A percentile compares a stretch with the other conserved stretches of the same genome.
phyloP scores from a whole-genome alignment of 2,329 filamentous ascomycete genomes.

The Aspergillus vadensis region DNA sequence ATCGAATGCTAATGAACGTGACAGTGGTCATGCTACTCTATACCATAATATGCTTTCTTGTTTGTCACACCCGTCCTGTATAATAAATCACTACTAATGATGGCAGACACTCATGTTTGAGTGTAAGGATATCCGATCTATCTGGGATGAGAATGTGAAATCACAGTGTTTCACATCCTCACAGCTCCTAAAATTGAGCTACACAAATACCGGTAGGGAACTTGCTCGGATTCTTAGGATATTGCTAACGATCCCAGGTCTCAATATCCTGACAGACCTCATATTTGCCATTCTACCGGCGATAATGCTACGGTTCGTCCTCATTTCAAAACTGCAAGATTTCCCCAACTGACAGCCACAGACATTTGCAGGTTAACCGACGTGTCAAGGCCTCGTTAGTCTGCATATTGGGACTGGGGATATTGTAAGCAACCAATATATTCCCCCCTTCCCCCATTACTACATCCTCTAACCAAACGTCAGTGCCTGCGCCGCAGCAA shows the following conservation, averaged over 20 bases:
- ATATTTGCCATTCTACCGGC: slow-evolving; percentile 45
- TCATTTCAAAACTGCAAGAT: no score
- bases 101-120: slow-evolving; percentile 51
- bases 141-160: slow-evolving; percentile 48
- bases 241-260: neutral
- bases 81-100: slow-evolving; percentile 30
- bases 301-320: slow-evolving; percentile 39
- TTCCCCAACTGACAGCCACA: neutral
- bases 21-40: slow-evolving; percentile 22
- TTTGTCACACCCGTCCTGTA: slow-evolving; percentile 7
- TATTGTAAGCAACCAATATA: slow-evolving; percentile 39
- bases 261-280: slow-evolving; percentile 47
- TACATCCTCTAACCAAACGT: neutral
- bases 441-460: neutral
- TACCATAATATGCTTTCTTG: slow-evolving; percentile 24
- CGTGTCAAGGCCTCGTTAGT: slow-evolving; percentile 42
- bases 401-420: slow-evolving; percentile 43
- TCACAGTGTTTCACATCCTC: slow-evolving; percentile 46
- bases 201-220: slow-evolving; percentile 40
- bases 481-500: slow-evolving; percentile 44
- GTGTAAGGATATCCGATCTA: slow-evolving; percentile 49
- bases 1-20: neutral
- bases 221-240: neutral
- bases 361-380: slow-evolving; percentile 42
- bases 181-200: slow-evolving; percentile 48